These are phyloP conservation scores for Galerina sulciceps DNA, from an alignment of 768 basidiomycete species.

Conservation along the genomic window DNA sequence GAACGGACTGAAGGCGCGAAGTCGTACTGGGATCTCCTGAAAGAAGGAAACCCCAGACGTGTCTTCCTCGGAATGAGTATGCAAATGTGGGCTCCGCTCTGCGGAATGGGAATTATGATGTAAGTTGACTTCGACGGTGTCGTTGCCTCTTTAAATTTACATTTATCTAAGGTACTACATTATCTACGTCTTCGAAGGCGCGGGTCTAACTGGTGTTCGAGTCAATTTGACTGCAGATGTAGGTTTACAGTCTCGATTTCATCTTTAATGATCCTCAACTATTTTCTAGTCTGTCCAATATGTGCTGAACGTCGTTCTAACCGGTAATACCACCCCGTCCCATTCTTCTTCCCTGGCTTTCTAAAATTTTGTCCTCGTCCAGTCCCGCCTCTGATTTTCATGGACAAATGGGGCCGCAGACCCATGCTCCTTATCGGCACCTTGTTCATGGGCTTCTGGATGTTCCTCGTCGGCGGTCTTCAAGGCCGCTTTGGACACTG, in stretches of 20 bases:
- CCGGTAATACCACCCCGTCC: constrained; percentile 20
- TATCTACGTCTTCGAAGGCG: constrained; percentile 76
- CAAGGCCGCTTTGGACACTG: constrained; percentile 71
- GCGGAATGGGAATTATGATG: constrained; percentile 87
- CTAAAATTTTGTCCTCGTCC: constrained; percentile 34
- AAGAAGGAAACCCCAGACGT: constrained; percentile 68
- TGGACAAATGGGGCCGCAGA: constrained; percentile 82
- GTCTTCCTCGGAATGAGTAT: constrained; percentile 69
- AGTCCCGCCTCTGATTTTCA: constrained; percentile 60
- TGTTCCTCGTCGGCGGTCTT: constrained; percentile 77
- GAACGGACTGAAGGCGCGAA: constrained; percentile 78
- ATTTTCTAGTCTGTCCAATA: constrained; percentile 61
- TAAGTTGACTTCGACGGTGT: constrained; percentile 18
- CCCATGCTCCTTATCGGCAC: constrained; percentile 74
- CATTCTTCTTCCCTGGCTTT: constrained; percentile 39
- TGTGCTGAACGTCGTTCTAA: constrained; percentile 54
- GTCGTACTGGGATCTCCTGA: constrained; percentile 68
- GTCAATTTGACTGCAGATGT: constrained; percentile 74
- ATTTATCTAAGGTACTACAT: constrained; percentile 54
- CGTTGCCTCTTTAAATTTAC: not conserved
- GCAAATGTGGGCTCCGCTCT: constrained; percentile 84
- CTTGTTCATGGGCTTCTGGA: constrained; percentile 74
- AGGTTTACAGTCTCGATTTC: constrained; percentile 8
- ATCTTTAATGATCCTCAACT: not conserved
- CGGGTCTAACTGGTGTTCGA: constrained; percentile 74